Percentiles rank a stretch among this genome's conserved stretches.
Conservation (phyloP, 2,329 filamentous ascomycete genomes). For the Fusarium luffae region DNA sequence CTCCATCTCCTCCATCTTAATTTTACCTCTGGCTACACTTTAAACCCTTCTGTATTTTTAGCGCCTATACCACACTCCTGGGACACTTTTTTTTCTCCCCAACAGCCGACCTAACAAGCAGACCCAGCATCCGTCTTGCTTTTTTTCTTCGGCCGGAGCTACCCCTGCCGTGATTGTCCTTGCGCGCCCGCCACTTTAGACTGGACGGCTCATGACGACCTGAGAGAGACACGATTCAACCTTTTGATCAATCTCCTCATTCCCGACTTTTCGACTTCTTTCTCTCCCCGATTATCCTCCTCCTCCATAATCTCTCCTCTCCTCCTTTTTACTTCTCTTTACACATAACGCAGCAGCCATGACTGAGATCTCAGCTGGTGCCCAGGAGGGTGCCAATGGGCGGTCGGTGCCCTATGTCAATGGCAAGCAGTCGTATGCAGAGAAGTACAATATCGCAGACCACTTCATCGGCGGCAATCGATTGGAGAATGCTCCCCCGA, state of each 20-base stretch:
- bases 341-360: conserved; percentile 53
- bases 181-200: conserved; percentile 32
- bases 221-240: conserved; percentile 39
- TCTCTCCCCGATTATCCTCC: conserved; percentile 7
- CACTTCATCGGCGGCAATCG: conserved; percentile 98
- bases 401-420: conserved; percentile 65
- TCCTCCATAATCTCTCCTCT: conserved; percentile 30
- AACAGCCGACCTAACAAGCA: conserved; percentile 32
- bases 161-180: conserved; percentile 40
- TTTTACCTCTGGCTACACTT: conserved; percentile 17
- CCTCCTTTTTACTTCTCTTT: conserved; percentile 17
- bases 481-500: conserved; percentile 81
- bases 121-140: conserved; percentile 17
- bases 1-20: conserved; percentile 33
- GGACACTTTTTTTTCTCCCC: conserved; percentile 32
- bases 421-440: conserved; percentile 75
- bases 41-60: conserved; percentile 46
- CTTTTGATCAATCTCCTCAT: conserved; percentile 32
- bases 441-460: conserved; percentile 83
- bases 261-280: conserved; percentile 23
- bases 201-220: conserved; percentile 46
- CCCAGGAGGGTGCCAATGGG: conserved; percentile 57
- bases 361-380: conserved; percentile 59
- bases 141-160: conserved; percentile 44
- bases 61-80: conserved; percentile 42